Conservation (phyloP, 495 filamentous ascomycete genomes). For the Neurospora sp. region DNA sequence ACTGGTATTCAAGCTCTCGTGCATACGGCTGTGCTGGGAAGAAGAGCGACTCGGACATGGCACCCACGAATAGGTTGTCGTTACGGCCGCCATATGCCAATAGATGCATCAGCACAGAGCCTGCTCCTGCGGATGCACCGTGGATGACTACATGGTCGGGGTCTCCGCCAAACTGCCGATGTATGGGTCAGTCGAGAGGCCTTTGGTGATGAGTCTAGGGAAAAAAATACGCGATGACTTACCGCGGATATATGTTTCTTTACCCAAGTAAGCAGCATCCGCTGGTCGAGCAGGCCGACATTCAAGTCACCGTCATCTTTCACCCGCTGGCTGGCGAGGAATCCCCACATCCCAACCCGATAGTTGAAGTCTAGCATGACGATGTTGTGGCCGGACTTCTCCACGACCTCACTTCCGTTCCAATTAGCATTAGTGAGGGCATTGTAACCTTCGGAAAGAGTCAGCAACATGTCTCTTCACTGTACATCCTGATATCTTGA, state of each 20-base stretch:
- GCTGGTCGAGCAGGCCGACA: slow-evolving; percentile 63
- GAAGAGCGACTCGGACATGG: slow-evolving; percentile 33
- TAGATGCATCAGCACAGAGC: slow-evolving; percentile 55
- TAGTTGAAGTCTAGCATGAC: slow-evolving; percentile 68
- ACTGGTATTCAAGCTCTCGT: slow-evolving; percentile 35
- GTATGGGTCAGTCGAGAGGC: background rate
- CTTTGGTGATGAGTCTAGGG: background rate
- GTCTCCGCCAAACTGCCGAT: slow-evolving; percentile 57
- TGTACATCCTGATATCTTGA: background rate
- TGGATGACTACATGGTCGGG: slow-evolving; percentile 61
- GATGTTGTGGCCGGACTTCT: slow-evolving; percentile 48
- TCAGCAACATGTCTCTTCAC: background rate
- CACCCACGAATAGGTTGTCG: slow-evolving; percentile 31
- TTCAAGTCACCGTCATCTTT: slow-evolving; percentile 48
- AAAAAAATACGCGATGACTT: slow-evolving; percentile 2
- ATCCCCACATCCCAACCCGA: slow-evolving; percentile 65
- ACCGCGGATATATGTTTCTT: slow-evolving; percentile 50
- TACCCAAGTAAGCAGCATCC: slow-evolving; percentile 60
- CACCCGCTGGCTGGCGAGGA: slow-evolving; percentile 55
- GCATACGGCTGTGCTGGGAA: slow-evolving; percentile 33
- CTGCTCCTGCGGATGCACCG: slow-evolving; percentile 64
- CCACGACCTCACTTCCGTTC: slow-evolving; percentile 52
- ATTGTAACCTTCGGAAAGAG: slow-evolving; percentile 41
- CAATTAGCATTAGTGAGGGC: slow-evolving; percentile 53
- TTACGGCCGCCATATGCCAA: slow-evolving; percentile 43